Evolutionary conservation across 352 stramenopile genomes (phyloP), one percentile per base, ranked within the genome.

Genomic region (Globisporangium irregulare): DNA sequence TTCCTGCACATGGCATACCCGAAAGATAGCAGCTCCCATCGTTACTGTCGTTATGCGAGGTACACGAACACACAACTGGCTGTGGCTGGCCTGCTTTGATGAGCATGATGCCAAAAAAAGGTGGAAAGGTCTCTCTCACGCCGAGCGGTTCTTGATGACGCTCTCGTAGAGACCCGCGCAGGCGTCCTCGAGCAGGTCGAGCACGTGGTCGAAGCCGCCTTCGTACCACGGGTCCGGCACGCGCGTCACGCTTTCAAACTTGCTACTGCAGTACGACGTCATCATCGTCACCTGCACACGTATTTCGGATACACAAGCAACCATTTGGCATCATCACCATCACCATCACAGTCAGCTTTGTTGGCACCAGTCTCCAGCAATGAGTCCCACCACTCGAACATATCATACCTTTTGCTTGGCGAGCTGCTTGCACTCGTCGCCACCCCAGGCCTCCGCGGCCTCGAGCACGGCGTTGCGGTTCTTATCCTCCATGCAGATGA

Each of bases 401-500:
- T 24, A 41, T 4, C 36, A 9, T 64, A 86, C 81, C 78, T 93
- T 95, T 53, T 71, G 43, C 18, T 81, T 74, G 20, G 85, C 87
- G 3, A 90, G 60, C 56, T 81, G 73, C 5, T 68, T 70, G 56
- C 78, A 81, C 1, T 85, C 60, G 3, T 62, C 76, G 32, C 89
- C 90, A n/a, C 88, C 90, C 90, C 90, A 97, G 41, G 87, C 73
- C 12, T 88, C 68, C 1, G 89, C 90, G 0, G 90, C 90, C 64
- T 95, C 88, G 25, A 94, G 67, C 67, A 97, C 88, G 2, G 88
- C 87, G n/a, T 67, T 54, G 46, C 80, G 80, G 77, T 97, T 97
- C 74, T 88, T 90, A 63, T 84, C 73, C 63, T 97, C 90, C 90
- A 97, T 97, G 68, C 86, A 94, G 34, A 97, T 82, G 69, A 97